phyloP scores from a whole-genome alignment of 345 rosid species.

The Lumnitzera racemosa region DNA sequence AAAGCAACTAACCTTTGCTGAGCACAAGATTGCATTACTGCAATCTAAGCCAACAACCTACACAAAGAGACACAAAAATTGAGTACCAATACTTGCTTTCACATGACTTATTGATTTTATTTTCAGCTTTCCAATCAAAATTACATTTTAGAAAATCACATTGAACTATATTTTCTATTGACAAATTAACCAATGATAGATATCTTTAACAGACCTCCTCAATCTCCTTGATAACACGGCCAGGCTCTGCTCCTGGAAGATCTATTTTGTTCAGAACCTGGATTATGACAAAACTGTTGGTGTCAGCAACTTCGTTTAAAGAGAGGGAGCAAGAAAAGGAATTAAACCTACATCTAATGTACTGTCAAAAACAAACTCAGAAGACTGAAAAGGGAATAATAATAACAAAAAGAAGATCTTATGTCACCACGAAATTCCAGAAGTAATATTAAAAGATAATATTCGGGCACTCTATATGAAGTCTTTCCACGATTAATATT shows the following conservation, averaged over 20 bases:
- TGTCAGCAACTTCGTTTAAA: neutral
- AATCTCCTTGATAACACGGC: slow-evolving; percentile 69
- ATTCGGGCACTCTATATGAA: no score
- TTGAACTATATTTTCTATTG: neutral
- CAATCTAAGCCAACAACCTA: slow-evolving; percentile 96
- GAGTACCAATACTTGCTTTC: neutral
- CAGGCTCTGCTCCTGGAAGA: slow-evolving; percentile 97
- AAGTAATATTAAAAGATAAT: no score
- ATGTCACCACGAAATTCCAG: no score
- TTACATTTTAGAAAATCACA: neutral
- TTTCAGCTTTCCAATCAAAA: slow-evolving; percentile 11
- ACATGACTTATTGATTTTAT: slow-evolving; percentile 4
- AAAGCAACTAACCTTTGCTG: slow-evolving; percentile 75
- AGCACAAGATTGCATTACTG: slow-evolving; percentile 84
- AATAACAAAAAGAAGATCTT: no score
- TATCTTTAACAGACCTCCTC: slow-evolving; percentile 79
- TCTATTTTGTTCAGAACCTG: slow-evolving; percentile 98
- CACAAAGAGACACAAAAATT: slow-evolving; percentile 9
- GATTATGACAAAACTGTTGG: neutral
- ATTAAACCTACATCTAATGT: no score
- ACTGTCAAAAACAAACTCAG: no score
- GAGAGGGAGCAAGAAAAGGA: no score
- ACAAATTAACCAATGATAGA: slow-evolving; percentile 18
- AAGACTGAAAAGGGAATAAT: no score
- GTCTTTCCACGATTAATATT: no score